Evolutionary conservation across 2,329 filamentous ascomycete genomes (phyloP).

Genomic region (Ceratocystis cacaofunesta): DNA sequence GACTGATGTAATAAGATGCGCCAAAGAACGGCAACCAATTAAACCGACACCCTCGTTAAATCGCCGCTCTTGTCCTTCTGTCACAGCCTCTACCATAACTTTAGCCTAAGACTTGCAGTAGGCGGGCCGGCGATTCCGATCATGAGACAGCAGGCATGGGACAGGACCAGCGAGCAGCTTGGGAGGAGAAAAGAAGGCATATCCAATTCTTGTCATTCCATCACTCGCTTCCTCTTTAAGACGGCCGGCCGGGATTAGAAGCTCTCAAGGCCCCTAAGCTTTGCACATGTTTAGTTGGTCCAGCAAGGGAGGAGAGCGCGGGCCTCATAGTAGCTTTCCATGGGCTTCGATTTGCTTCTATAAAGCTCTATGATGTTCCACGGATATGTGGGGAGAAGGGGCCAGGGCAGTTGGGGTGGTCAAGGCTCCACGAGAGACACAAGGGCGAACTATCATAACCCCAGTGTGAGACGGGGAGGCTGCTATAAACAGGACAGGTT

Average conservation of each 20-base stretch:
- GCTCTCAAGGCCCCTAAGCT: background rate
- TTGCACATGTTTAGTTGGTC: background rate
- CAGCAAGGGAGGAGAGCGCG: background rate
- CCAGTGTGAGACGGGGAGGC: too few relatives aligned
- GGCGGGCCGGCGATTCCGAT: background rate
- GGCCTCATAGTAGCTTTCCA: background rate
- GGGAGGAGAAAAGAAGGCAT: too few relatives aligned
- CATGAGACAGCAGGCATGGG: background rate
- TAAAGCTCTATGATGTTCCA: background rate
- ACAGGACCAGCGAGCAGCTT: background rate
- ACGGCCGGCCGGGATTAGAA: background rate
- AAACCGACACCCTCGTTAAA: too few relatives aligned
- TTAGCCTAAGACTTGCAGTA: background rate
- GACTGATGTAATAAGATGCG: background rate
- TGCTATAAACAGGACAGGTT: background rate
- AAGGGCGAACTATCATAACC: background rate
- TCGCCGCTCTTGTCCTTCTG: background rate
- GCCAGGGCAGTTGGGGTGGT: background rate
- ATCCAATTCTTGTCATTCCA: background rate
- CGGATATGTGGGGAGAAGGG: background rate
- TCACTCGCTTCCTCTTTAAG: background rate
- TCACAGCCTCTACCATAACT: background rate
- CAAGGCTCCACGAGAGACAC: background rate
- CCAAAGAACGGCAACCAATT: background rate
- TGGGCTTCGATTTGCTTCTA: constrained; percentile 1